Conservation (phyloP, 2,329 filamentous ascomycete genomes). For the Lachnellula occidentalis region DNA sequence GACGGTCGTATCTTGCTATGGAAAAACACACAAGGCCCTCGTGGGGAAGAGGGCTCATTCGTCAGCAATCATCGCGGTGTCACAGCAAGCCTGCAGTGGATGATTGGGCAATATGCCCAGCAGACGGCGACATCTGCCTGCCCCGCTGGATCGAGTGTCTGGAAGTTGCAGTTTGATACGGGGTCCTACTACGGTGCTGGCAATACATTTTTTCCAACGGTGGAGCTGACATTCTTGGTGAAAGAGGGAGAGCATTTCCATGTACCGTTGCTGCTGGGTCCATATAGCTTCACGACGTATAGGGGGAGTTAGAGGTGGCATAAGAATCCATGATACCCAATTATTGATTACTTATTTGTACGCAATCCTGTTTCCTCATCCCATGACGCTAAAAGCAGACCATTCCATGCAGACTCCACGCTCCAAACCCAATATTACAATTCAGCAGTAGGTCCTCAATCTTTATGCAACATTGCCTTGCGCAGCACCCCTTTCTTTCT, state of each 20-base stretch:
- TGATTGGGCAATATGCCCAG: constrained; percentile 14
- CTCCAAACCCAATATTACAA: not conserved
- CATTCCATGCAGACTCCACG: not conserved
- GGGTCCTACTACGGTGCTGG: constrained; percentile 63
- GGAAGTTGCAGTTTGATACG: constrained; percentile 69
- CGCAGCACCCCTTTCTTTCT: constrained; percentile 4
- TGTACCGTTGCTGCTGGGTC: constrained; percentile 70
- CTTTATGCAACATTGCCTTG: constrained; percentile 3
- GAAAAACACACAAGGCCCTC: constrained; percentile 29
- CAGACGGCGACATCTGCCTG: constrained; percentile 1
- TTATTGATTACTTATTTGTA: not conserved
- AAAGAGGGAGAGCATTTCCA: constrained; percentile 64
- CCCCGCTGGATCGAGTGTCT: constrained; percentile 38
- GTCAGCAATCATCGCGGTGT: constrained; percentile 7
- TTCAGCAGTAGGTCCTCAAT: not conserved
- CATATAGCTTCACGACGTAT: constrained; percentile 79
- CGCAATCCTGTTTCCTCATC: not conserved
- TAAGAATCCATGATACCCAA: not conserved
- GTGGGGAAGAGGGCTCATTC: constrained; percentile 8
- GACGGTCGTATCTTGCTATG: constrained; percentile 71
- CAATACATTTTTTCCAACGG: constrained; percentile 52
- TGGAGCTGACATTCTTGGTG: constrained; percentile 48
- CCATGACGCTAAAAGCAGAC: not conserved
- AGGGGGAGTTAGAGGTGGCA: constrained; percentile 54
- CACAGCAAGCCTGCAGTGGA: not conserved